These are phyloP conservation scores for Capsella bursapastoris DNA, from an alignment of 345 rosid genomes.

Conservation along the genomic window DNA sequence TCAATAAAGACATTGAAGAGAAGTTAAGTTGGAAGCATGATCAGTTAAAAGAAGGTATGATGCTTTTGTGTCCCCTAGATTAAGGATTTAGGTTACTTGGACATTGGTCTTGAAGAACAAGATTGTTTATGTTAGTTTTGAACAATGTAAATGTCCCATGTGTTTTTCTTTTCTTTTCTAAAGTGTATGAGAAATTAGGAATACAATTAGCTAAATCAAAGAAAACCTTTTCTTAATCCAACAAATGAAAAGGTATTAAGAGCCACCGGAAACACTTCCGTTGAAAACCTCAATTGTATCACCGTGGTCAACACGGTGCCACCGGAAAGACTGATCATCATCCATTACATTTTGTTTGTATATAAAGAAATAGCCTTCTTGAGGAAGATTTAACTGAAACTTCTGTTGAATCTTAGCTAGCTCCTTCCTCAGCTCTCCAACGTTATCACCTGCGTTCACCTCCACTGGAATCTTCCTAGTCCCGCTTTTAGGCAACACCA, in stretches of 20 bases:
- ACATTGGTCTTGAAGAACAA: no score
- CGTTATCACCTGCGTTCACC: slow-evolving; percentile 58
- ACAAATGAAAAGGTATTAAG: background rate
- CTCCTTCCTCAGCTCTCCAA: slow-evolving; percentile 70
- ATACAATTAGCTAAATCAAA: no score
- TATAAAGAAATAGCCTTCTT: slow-evolving; percentile 74
- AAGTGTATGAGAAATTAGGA: background rate
- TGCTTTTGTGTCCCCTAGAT: no score
- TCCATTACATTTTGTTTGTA: slow-evolving; percentile 76
- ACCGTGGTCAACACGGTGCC: slow-evolving; percentile 69
- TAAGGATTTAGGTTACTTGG: no score
- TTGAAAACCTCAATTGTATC: slow-evolving; percentile 72
- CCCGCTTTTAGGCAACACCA: slow-evolving; percentile 63
- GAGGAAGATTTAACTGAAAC: slow-evolving; percentile 59
- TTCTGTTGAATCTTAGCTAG: slow-evolving; percentile 60
- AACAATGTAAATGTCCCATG: no score
- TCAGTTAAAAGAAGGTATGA: no score
- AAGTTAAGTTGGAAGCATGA: no score
- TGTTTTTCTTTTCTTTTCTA: no score
- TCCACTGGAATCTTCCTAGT: slow-evolving; percentile 64
- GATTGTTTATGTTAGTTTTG: no score
- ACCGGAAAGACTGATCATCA: slow-evolving; percentile 69
- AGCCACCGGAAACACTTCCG: slow-evolving; percentile 22
- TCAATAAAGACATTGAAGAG: no score
- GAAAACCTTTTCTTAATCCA: no score